Base-by-base conservation (phyloP, 768 basidiomycete genomes). In the Hericium erinaceus region DNA sequence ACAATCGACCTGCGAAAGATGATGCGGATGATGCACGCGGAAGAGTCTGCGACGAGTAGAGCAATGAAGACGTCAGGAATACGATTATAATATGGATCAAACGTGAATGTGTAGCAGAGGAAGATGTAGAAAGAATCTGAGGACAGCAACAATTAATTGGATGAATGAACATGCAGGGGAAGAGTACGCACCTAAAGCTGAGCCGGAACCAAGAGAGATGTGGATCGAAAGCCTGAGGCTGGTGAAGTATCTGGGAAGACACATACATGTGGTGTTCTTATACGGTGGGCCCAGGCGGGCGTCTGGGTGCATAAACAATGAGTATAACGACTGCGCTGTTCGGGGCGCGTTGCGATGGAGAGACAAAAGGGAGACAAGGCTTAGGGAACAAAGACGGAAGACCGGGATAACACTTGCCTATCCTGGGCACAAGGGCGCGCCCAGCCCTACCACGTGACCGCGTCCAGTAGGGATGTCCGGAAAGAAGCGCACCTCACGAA, bases 1-100 rank as follows among this genome's bases (percentile, higher is more conserved):
- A 65, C 66, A 74, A 81, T 85, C 83, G 84, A 74, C 82, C 82
- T 75, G 83, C 84, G 84, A 84, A 82, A 70, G 60, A 64, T 60
- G 59, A 62, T 67, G 69, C 65, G 70, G 69, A 59, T 50, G 58
- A 55, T 63, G 68, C 70, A 66, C 70, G 73, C 69, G 65, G 75
- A 73, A 65, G 64, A 66, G 67, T 64, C 58, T 65, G 64, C 66
- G 60, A 64, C 63, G 57, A 59, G 62, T 61, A 61, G 63, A 64
- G 62, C 38, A 52, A 44, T 18, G 41, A 26, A 54, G 62, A 56
- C 46, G 58, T 54, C 60, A 58, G 52, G 60, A 59, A 61, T 40
- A 58, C 50, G 58, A 51, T 59, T 56, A 63, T 61, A 28, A 51
- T 48, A 48, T 62, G 64, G 61, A 65, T 65, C 58, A 58, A 57